These are phyloP conservation scores for Crassisporium funariophilum DNA, from an alignment of 768 basidiomycete genomes.

Conservation along the genomic window DNA sequence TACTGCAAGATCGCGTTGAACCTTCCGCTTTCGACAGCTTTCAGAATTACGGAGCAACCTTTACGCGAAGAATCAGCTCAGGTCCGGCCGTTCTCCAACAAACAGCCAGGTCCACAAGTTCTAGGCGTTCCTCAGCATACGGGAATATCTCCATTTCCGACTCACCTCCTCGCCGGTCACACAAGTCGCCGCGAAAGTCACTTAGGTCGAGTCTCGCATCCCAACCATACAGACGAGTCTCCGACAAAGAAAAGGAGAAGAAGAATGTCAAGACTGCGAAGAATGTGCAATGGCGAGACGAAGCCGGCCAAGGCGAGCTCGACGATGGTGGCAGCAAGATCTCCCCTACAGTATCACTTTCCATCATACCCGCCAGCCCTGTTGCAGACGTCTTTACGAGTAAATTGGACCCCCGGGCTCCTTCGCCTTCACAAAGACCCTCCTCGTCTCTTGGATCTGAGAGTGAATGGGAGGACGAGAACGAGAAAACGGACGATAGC, in stretches of 20 bases:
- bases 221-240: slow-evolving; percentile 63
- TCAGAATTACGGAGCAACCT: slow-evolving; percentile 50
- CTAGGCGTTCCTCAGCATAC: slow-evolving; percentile 43
- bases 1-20: slow-evolving; percentile 36
- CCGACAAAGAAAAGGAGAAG: slow-evolving; percentile 68
- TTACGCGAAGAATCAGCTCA: slow-evolving; percentile 53
- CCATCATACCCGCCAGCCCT: slow-evolving; percentile 48
- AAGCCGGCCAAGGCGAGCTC: slow-evolving; percentile 79
- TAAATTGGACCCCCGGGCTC: slow-evolving; percentile 24
- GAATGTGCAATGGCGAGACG: slow-evolving; percentile 86
- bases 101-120: slow-evolving; percentile 19
- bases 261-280: slow-evolving; percentile 60
- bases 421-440: slow-evolving; percentile 41
- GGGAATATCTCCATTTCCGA: slow-evolving; percentile 47
- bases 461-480: slow-evolving; percentile 90
- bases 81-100: slow-evolving; percentile 47
- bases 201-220: slow-evolving; percentile 63
- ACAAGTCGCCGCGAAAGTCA: slow-evolving; percentile 71
- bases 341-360: slow-evolving; percentile 33
- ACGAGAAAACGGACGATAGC: slow-evolving; percentile 82
- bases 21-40: slow-evolving; percentile 47
- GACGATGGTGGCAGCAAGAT: slow-evolving; percentile 58
- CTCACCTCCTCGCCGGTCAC: slow-evolving; percentile 52
- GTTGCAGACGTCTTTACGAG: slow-evolving; percentile 22
- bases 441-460: slow-evolving; percentile 63